These are phyloP conservation scores for Silene uniflora DNA, from an alignment of 148 eudicot genomes.

Conservation along the genomic window DNA sequence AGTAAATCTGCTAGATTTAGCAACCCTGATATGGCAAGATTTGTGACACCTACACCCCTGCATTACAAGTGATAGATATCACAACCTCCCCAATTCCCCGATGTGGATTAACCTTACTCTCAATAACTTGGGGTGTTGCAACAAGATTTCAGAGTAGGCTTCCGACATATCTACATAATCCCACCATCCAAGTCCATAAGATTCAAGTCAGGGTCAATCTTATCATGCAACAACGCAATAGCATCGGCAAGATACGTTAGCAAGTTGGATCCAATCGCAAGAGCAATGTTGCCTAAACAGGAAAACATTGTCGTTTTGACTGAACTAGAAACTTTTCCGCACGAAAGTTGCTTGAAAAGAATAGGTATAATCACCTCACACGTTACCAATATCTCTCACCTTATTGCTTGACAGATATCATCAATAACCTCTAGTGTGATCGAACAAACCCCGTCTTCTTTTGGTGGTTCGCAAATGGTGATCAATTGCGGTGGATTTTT, in stretches of 20 bases:
- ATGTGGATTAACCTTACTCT: too few relatives aligned
- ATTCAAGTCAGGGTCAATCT: constrained; percentile 33
- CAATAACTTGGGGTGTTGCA: too few relatives aligned
- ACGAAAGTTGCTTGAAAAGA: constrained; percentile 63
- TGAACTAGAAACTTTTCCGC: constrained; percentile 55
- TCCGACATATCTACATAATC: too few relatives aligned
- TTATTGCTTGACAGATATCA: constrained; percentile 64
- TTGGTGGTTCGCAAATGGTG: too few relatives aligned
- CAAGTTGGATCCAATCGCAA: constrained; percentile 67
- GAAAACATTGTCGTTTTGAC: constrained; percentile 80
- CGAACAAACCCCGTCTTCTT: constrained; percentile 70
- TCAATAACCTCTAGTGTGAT: constrained; percentile 72
- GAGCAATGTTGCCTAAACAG: constrained; percentile 77
- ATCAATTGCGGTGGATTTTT: too few relatives aligned
- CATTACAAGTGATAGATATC: not conserved
- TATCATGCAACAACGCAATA: constrained; percentile 67
- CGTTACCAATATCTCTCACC: constrained; percentile 51
- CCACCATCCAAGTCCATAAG: too few relatives aligned
- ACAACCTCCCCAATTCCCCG: too few relatives aligned
- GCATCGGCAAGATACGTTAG: constrained; percentile 55
- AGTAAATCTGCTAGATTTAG: constrained; percentile 70
- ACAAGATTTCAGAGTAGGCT: too few relatives aligned
- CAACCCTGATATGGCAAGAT: constrained; percentile 56
- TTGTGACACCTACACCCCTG: constrained; percentile 62
- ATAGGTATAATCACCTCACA: constrained; percentile 65